These are phyloP conservation scores for Penicillium antarcticum DNA, from an alignment of 495 filamentous ascomycete species.

Conservation along the genomic window DNA sequence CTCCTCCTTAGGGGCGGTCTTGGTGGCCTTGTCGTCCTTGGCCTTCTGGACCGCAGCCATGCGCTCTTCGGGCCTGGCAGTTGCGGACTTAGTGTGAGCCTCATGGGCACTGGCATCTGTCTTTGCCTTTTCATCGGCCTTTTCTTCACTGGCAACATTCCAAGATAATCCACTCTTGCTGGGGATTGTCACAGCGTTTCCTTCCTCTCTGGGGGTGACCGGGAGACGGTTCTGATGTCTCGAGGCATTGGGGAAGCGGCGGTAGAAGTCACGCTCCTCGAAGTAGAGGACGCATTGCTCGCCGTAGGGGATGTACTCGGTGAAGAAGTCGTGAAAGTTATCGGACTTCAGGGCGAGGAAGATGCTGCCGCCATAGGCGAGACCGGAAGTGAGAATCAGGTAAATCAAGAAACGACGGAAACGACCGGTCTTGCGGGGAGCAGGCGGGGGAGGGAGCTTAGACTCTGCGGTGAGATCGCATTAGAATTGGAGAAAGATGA, in stretches of 20 bases:
- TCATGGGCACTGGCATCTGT: constrained; percentile 39
- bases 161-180: constrained; percentile 82
- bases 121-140: constrained; percentile 41
- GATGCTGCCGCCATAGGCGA: constrained; percentile 83
- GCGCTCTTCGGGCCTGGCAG: constrained; percentile 33
- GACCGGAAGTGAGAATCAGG: constrained; percentile 64
- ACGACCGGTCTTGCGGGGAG: constrained; percentile 66
- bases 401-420: constrained; percentile 73
- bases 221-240: constrained; percentile 47
- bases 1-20: constrained; percentile 23
- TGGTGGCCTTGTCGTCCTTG: constrained; percentile 41
- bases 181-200: constrained; percentile 76
- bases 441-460: constrained; percentile 27
- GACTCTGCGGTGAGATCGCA: constrained; percentile 15
- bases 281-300: constrained; percentile 96
- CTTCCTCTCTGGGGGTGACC: constrained; percentile 49
- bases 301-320: constrained; percentile 91
- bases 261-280: constrained; percentile 91
- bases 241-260: constrained; percentile 76
- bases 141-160: constrained; percentile 63
- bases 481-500: constrained; percentile 11
- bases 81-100: constrained; percentile 30
- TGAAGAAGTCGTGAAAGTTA: constrained; percentile 99
- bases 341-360: constrained; percentile 91
- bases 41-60: constrained; percentile 36